A percentile compares a stretch with the other conserved stretches of the same genome.
Conservation (phyloP, 495 filamentous ascomycete genomes). For the Trichocladium antarcticum region DNA sequence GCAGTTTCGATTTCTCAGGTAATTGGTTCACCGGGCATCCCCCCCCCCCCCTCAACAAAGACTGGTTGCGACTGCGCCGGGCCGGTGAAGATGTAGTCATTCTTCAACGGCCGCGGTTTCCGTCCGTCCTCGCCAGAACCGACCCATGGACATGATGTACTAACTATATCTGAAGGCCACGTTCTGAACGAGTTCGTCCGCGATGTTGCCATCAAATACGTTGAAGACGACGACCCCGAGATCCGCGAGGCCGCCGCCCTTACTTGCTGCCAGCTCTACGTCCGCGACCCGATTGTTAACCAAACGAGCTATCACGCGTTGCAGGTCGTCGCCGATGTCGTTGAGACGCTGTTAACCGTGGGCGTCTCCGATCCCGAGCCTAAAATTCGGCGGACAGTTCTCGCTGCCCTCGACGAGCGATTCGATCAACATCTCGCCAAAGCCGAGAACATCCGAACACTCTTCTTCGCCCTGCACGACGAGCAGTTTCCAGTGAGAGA, state of each 20-base stretch:
- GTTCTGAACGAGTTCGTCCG: constrained; percentile 96
- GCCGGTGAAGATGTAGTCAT: not conserved
- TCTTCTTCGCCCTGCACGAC: constrained; percentile 96
- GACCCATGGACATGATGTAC: not conserved
- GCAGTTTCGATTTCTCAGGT: constrained; percentile 89
- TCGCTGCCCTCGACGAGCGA: constrained; percentile 77
- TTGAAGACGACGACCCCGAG: constrained; percentile 87
- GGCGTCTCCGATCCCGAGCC: constrained; percentile 85
- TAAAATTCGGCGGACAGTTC: constrained; percentile 76
- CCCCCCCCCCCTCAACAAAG: not conserved
- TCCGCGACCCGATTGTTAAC: constrained; percentile 91
- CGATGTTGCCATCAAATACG: constrained; percentile 94
- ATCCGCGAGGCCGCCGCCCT: constrained; percentile 90
- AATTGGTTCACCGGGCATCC: constrained; percentile 12
- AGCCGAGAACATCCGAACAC: constrained; percentile 86
- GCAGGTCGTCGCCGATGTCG: constrained; percentile 92
- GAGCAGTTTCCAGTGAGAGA: constrained; percentile 84
- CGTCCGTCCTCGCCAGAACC: not conserved
- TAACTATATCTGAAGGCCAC: constrained; percentile 47
- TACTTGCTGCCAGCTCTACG: constrained; percentile 94
- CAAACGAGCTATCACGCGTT: constrained; percentile 94
- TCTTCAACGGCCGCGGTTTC: not conserved
- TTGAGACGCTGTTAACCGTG: constrained; percentile 88
- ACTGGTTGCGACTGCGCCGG: not conserved
- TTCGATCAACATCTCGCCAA: constrained; percentile 93